Evolutionary conservation across 2,329 filamentous ascomycete genomes (phyloP).

Genomic region (Stagonosporopsis cucurbitacearum): DNA sequence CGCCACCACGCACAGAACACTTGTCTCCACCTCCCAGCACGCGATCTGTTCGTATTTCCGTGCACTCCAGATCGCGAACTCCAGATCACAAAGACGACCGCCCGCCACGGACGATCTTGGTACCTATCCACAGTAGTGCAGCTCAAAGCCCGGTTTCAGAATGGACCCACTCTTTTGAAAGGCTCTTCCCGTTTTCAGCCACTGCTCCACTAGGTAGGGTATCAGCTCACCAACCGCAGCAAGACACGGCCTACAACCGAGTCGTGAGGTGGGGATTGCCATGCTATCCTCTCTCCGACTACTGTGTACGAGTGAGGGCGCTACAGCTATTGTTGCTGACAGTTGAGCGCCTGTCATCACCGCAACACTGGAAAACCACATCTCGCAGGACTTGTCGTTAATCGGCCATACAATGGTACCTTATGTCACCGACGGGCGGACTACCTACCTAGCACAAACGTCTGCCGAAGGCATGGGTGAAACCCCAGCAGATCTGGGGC

Average conservation of each 20-base stretch:
- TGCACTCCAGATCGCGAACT: neutral
- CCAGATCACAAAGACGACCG: neutral
- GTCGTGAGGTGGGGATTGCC: neutral
- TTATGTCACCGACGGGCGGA: too few species aligned
- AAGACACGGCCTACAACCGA: neutral
- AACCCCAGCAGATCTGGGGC: slow-evolving; percentile 5
- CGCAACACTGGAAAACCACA: neutral
- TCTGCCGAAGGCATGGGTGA: neutral
- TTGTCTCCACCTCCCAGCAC: neutral
- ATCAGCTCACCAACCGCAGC: slow-evolving; percentile 6
- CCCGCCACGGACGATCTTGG: neutral
- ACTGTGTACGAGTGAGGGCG: neutral
- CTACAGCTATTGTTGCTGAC: neutral
- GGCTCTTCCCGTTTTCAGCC: slow-evolving; percentile 11
- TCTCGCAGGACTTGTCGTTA: neutral
- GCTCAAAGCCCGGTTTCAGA: slow-evolving; percentile 6
- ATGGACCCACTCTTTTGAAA: slow-evolving; percentile 5
- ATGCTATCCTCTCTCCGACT: neutral
- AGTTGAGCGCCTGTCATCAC: neutral
- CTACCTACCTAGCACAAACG: neutral
- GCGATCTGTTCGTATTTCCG: neutral
- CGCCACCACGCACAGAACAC: slow-evolving; percentile 3
- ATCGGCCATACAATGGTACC: slow-evolving; percentile 8
- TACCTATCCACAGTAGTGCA: neutral
- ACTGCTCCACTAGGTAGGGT: slow-evolving; percentile 7